A percentile compares a stretch with the other conserved stretches of the same genome.
Conservation (phyloP, 2,329 filamentous ascomycete species). For the Cladosporium phlei region DNA sequence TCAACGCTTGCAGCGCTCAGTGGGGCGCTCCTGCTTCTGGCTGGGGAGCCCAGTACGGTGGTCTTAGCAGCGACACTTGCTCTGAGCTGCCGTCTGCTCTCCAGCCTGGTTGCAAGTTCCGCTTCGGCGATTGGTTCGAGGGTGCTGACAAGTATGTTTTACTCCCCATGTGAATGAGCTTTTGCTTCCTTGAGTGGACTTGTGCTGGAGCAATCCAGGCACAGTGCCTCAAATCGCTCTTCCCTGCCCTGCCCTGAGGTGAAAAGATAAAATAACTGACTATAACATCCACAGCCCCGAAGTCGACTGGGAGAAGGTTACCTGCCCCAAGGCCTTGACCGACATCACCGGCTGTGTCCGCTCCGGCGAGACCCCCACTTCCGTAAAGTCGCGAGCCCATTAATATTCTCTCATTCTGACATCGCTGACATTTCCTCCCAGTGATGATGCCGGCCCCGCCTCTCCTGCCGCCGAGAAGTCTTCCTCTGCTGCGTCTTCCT, state of each 20-base stretch:
- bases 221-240: no score
- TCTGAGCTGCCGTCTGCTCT: constrained; percentile 49
- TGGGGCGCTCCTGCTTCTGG: constrained; percentile 45
- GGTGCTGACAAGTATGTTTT: constrained; percentile 42
- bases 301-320: constrained; percentile 53
- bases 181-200: no score
- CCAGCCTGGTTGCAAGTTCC: constrained; percentile 57
- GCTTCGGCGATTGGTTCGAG: constrained; percentile 58
- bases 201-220: no score
- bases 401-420: background rate
- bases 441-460: constrained; percentile 6
- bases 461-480: constrained; percentile 14
- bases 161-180: no score
- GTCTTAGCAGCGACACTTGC: constrained; percentile 50
- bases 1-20: constrained; percentile 39
- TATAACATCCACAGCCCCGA: no score
- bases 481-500: background rate
- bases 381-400: constrained; percentile 1
- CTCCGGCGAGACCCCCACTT: constrained; percentile 20
- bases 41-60: constrained; percentile 58
- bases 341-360: constrained; percentile 40
- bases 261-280: constrained; percentile 7
- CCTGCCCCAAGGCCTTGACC: constrained; percentile 50
- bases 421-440: constrained; percentile 3
- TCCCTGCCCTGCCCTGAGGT: no score